Evolutionary conservation across 805 yeast species (phyloP).

Genomic region (Wickerhamiella bombiphila): DNA sequence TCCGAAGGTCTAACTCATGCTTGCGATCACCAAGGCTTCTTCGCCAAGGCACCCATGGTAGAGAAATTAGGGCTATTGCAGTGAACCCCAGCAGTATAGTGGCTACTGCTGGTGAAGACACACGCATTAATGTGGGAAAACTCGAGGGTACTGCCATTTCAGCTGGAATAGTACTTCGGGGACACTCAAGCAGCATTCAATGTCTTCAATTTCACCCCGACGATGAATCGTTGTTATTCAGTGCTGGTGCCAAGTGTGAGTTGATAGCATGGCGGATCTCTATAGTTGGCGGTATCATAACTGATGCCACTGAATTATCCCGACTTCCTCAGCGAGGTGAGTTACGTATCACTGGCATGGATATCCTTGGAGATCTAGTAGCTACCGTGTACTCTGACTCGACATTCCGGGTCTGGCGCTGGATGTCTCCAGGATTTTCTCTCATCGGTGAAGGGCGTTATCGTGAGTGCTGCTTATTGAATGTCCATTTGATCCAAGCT

Average conservation of each 20-base stretch:
- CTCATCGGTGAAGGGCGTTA: conserved; percentile 38
- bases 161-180: conserved; percentile 33
- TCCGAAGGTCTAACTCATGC: conserved; percentile 29
- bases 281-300: conserved; percentile 23
- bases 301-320: conserved; percentile 36
- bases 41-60: conserved; percentile 68
- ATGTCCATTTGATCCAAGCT: conserved; percentile 33
- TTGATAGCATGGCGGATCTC: conserved; percentile 61
- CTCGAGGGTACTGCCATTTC: conserved; percentile 23
- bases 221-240: conserved; percentile 27
- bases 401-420: conserved; percentile 46
- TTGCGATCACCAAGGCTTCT: conserved; percentile 19
- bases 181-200: conserved; percentile 84
- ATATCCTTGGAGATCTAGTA: conserved; percentile 32
- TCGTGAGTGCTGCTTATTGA: conserved; percentile 63
- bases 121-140: conserved; percentile 52
- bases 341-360: conserved; percentile 80
- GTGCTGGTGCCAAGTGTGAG: conserved; percentile 68
- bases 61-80: conserved; percentile 71
- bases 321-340: conserved; percentile 60
- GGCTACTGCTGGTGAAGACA: conserved; percentile 81
- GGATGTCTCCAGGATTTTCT: conserved; percentile 25
- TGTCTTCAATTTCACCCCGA: conserved; percentile 36
- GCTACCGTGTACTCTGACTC: conserved; percentile 81
- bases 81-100: conserved; percentile 30